Evolutionary conservation across 192 early-diverging fungal genomes (phyloP).

Genomic region (Entomortierella lignicola): DNA sequence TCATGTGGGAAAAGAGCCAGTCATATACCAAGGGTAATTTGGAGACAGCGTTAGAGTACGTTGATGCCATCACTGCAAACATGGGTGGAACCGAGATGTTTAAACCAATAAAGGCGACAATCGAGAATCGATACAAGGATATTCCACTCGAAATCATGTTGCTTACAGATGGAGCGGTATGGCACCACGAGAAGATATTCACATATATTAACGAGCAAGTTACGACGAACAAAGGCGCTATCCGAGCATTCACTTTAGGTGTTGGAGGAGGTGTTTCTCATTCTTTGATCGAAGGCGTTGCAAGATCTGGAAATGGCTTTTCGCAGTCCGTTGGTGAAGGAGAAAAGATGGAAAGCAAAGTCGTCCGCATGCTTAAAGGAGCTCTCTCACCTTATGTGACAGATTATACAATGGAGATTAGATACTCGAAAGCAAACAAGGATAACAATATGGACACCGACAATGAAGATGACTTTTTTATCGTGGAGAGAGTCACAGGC

Average conservation of each 20-base stretch:
- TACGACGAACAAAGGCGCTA: slow-evolving; percentile 2
- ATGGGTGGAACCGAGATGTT: slow-evolving; percentile 64
- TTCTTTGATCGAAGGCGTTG: slow-evolving; percentile 62
- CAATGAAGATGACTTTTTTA: slow-evolving; percentile 20
- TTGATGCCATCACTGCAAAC: slow-evolving; percentile 44
- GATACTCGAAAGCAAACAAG: not conserved
- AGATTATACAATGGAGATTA: slow-evolving; percentile 57
- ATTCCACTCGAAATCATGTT: slow-evolving; percentile 57
- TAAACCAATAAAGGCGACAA: slow-evolving; percentile 39
- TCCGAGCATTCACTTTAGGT: slow-evolving; percentile 64
- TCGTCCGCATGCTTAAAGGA: slow-evolving; percentile 65
- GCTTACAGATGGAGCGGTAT: slow-evolving; percentile 62
- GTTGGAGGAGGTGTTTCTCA: slow-evolving; percentile 61
- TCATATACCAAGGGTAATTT: slow-evolving; percentile 53
- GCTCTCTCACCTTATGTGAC: slow-evolving; percentile 53
- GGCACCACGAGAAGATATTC: slow-evolving; percentile 55
- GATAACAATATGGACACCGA: not conserved
- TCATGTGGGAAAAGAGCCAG: slow-evolving; percentile 52
- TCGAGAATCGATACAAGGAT: slow-evolving; percentile 37
- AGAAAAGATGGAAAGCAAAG: slow-evolving; percentile 64
- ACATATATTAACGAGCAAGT: slow-evolving; percentile 30
- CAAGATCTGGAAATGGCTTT: slow-evolving; percentile 59
- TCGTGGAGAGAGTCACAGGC: slow-evolving; percentile 21
- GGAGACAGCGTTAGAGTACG: slow-evolving; percentile 42
- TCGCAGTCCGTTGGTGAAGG: slow-evolving; percentile 56